Evolutionary conservation across 257 asterid species (phyloP).

Genomic region (Ophiorrhiza pumila): DNA sequence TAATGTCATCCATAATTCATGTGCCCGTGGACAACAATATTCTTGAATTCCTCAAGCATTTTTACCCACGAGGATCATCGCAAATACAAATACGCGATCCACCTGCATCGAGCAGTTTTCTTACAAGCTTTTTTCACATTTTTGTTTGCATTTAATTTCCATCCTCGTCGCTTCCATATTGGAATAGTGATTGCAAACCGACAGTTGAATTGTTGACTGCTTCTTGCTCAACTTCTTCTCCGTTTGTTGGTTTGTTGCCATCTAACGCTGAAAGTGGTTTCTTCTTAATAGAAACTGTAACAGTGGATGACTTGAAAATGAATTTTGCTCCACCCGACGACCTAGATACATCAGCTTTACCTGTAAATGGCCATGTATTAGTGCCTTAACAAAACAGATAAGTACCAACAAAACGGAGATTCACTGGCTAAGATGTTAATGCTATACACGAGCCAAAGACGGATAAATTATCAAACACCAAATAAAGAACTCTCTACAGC

Average conservation of each 20-base stretch:
- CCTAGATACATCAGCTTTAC: conserved; percentile 11
- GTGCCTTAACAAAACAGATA: background rate
- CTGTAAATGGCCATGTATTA: too few species aligned
- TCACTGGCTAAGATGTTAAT: background rate
- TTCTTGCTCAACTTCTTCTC: conserved; percentile 7
- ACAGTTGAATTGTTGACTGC: conserved; percentile 9
- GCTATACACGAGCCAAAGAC: background rate
- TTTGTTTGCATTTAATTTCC: conserved; percentile 19
- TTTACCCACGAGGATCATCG: too few species aligned
- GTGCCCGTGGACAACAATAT: background rate
- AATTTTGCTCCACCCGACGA: conserved; percentile 10
- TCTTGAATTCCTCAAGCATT: too few species aligned
- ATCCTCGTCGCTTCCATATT: conserved; percentile 61
- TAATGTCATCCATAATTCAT: too few species aligned
- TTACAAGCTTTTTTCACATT: too few species aligned
- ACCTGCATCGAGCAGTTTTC: too few species aligned
- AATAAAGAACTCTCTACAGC: too few species aligned
- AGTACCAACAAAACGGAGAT: background rate
- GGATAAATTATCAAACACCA: background rate
- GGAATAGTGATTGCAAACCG: conserved; percentile 50
- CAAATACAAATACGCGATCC: too few species aligned
- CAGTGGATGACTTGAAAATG: conserved; percentile 30
- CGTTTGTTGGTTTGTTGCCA: conserved; percentile 10
- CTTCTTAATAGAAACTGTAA: conserved; percentile 46
- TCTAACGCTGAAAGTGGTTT: conserved; percentile 29